Evolutionary conservation across 2,329 filamentous ascomycete species (phyloP).

Genomic region (Allantophomopsis lycopodina): DNA sequence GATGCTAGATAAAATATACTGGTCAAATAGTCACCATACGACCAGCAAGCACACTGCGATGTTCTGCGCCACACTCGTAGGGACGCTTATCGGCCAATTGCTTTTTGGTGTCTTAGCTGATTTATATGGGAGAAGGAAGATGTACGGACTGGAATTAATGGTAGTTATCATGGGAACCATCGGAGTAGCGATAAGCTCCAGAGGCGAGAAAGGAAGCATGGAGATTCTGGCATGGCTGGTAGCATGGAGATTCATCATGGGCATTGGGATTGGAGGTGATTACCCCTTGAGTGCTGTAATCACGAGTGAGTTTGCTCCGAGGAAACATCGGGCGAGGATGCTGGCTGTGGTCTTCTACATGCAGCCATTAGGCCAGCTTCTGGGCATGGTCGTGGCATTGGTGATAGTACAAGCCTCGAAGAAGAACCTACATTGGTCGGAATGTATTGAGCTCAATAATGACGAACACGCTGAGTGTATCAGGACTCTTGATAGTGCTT

Average conservation of each 20-base stretch:
- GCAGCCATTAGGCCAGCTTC: slow-evolving; percentile 65
- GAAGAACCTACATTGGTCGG: slow-evolving; percentile 24
- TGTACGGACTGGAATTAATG: slow-evolving; percentile 69
- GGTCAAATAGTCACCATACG: slow-evolving; percentile 43
- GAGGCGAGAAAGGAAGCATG: slow-evolving; percentile 24
- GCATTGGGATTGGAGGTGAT: slow-evolving; percentile 68
- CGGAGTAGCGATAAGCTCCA: slow-evolving; percentile 47
- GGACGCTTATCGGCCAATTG: slow-evolving; percentile 67
- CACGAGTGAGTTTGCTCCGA: slow-evolving; percentile 51
- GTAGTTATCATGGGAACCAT: slow-evolving; percentile 61
- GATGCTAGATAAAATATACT: slow-evolving; percentile 67
- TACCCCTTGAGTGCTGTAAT: slow-evolving; percentile 73
- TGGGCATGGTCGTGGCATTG: slow-evolving; percentile 53
- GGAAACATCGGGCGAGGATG: slow-evolving; percentile 67
- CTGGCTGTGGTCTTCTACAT: slow-evolving; percentile 71
- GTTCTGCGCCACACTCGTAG: slow-evolving; percentile 69
- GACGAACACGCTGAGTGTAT: slow-evolving; percentile 53
- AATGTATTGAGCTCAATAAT: slow-evolving; percentile 25
- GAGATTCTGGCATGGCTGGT: slow-evolving; percentile 26
- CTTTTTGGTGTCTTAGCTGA: slow-evolving; percentile 69
- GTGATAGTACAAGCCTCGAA: slow-evolving; percentile 53
- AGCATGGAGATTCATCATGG: slow-evolving; percentile 70
- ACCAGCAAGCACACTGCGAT: slow-evolving; percentile 57
- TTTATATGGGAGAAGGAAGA: slow-evolving; percentile 59
- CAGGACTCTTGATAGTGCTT: slow-evolving; percentile 62